Percentiles rank a stretch among this genome's conserved stretches.
Evolutionary conservation across 2,329 filamentous ascomycete species (phyloP).

Genomic region (Hypoxylon sp.): DNA sequence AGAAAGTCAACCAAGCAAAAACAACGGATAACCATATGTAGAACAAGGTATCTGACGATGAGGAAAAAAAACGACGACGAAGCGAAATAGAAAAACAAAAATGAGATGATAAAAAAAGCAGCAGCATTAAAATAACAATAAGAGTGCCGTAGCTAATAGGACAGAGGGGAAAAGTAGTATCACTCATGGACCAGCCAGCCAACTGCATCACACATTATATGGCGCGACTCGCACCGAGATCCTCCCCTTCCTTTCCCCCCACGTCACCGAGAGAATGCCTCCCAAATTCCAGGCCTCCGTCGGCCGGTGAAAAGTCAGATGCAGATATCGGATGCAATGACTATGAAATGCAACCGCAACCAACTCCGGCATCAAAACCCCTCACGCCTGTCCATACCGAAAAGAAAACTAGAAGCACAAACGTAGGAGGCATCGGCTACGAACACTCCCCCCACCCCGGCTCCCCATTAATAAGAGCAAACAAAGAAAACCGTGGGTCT

Average conservation of each 20-base stretch:
- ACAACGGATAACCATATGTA: conserved; percentile 56
- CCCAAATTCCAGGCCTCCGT: conserved; percentile 45
- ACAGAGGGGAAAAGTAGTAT: conserved; percentile 56
- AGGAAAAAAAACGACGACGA: conserved; percentile 37
- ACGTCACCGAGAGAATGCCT: conserved; percentile 45
- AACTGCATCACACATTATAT: conserved; percentile 51
- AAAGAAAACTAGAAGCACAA: conserved; percentile 43
- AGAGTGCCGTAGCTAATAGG: conserved; percentile 57
- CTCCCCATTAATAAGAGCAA: conserved; percentile 37
- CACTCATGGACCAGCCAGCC: conserved; percentile 51
- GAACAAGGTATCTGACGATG: conserved; percentile 67
- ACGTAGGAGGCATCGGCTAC: conserved; percentile 58
- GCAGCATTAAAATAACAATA: conserved; percentile 50
- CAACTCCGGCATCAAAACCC: conserved; percentile 44
- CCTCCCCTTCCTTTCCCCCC: conserved; percentile 36
- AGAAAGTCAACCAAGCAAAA: conserved; percentile 33
- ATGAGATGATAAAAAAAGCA: conserved; percentile 45
- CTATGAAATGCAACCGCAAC: conserved; percentile 40
- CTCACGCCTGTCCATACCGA: conserved; percentile 45
- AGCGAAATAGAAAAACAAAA: conserved; percentile 41
- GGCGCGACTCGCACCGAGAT: conserved; percentile 45
- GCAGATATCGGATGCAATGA: conserved; percentile 48
- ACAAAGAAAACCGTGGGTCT: conserved; percentile 61
- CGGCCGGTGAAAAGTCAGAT: conserved; percentile 48
- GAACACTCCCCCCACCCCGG: conserved; percentile 48